Evolutionary conservation across 805 yeast species (phyloP), one percentile per base, ranked within the genome.

Genomic region (Starmera quercuum): DNA sequence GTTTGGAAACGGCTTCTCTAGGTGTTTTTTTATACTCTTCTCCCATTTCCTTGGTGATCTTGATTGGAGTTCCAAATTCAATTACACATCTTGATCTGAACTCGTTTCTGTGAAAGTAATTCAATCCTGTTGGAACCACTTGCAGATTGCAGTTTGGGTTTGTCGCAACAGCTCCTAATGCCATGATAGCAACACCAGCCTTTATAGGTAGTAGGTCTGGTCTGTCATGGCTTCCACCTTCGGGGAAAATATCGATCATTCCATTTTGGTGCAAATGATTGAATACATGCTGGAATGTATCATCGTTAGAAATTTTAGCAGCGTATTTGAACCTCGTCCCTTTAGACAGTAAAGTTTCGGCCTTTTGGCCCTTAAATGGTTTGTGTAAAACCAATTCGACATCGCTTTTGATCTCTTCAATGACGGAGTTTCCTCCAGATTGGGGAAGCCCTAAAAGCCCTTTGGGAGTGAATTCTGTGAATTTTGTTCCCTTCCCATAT

Each of bases 161-260:
- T 30, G 77, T 71, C 16, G 82, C 85, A 66, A 84, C 73, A 0
- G 97, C 95, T 12, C 97, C 97, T 14, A 90, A 64, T 0, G 97
- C 97, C 97, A 90, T 90, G 36, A 90, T 82, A 2, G 97, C 96
- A 18, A 90, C 96, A 31, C 98, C 98, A 1, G 97, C 96, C 53
- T 90, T 90, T 45, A 90, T 66, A 0, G 98, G 97, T 28, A 90
- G 65, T 45, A 90, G 59, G 41, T 85, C 90, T 2, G 97, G 78
- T 41, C 98, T 69, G 55, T 90, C 98, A 51, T 90, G 98, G 7
- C 95, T 84, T 0, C 98, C 98, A 38, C 98, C 98, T 62, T 90
- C 98, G 4, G 97, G 96, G 61, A 86, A 90, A 30, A 90, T 83
- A 4, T 95, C 96, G 7, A 90, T 66, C 45, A 95, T 83, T 31